Base-by-base conservation (phyloP, 495 filamentous ascomycete genomes). In the Trichoderma erinaceum region DNA sequence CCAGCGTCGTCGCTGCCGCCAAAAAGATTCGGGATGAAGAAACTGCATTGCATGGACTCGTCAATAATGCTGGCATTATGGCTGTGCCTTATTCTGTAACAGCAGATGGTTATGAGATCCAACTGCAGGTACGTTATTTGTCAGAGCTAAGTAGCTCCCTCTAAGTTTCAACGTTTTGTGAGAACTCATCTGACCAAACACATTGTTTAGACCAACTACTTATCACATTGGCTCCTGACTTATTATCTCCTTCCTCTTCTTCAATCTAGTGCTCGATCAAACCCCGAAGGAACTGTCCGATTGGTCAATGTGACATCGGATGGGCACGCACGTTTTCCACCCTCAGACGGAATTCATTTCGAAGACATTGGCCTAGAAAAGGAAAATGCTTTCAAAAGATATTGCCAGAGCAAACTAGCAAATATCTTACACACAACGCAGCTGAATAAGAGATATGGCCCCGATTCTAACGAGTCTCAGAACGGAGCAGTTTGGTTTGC, bases 31-130 rank as follows among this genome's bases (percentile, higher is more conserved):
- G 29, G 13, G 50, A 25, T 64, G n/a, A 56, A 41, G 71, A 76
- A 56, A 70, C 70, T 3, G 48, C 68, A 4, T 52, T 76, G 23
- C 73, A 83, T 63, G 75, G 73, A 3, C 68, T 76, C 23, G 44
- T 76, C 58, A 75, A 75, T 66, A 76, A 76, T 71, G 75, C 75
- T 32, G 75, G 75, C 44, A 74, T 86, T 25, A 69, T 71, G 67
- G 70, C 58, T 13, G 63, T 61, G 7, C 70, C 70, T 23, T 71
- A 69, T 15, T 70, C 71, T 58, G 72, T 78, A 13, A 85, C 79
- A 6, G 70, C 66, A 27, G 82, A 86, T 66, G 81, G 80, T n/a
- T 78, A 80, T 71, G 83, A 86, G 70, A 73, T 74, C 0, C 81
- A 86, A 67, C 82, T 84, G 23, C 68, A 69, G 56, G 68, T 65